Conservation (phyloP, 768 basidiomycete genomes). For the Lactarius sanguifluus region DNA sequence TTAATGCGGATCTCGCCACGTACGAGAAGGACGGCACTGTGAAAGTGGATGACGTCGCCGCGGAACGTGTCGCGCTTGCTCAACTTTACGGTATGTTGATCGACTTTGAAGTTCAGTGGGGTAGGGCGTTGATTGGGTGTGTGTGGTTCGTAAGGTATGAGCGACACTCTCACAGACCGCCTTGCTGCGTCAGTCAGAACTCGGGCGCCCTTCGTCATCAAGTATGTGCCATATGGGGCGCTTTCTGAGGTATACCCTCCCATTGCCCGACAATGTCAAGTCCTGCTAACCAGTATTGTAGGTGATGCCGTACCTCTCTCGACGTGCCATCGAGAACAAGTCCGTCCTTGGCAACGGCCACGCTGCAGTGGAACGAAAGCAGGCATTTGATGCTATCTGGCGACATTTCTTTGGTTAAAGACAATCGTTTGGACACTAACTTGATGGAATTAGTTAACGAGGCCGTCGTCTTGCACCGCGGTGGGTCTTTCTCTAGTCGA, state of each 20-base stretch:
- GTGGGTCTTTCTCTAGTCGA: no score
- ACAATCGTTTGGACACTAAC: background rate
- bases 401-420: constrained; percentile 28
- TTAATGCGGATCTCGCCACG: constrained; percentile 50
- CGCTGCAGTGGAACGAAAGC: constrained; percentile 58
- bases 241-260: constrained; percentile 53
- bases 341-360: constrained; percentile 74
- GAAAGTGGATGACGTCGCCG: constrained; percentile 51
- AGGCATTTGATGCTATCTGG: constrained; percentile 56
- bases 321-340: constrained; percentile 93
- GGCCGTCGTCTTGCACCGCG: no score
- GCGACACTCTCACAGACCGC: constrained; percentile 73
- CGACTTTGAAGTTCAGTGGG: background rate
- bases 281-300: constrained; percentile 35
- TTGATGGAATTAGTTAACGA: background rate
- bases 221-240: constrained; percentile 80
- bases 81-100: constrained; percentile 74
- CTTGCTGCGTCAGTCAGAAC: constrained; percentile 55
- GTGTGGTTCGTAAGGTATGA: constrained; percentile 61
- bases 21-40: constrained; percentile 37
- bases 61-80: constrained; percentile 68
- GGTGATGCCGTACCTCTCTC: constrained; percentile 88
- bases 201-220: constrained; percentile 71
- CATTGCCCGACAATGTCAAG: background rate
- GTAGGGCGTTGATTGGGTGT: constrained; percentile 7